Evolutionary conservation across 768 basidiomycete genomes (phyloP).

Genomic region (Leccinum aurantiacum): DNA sequence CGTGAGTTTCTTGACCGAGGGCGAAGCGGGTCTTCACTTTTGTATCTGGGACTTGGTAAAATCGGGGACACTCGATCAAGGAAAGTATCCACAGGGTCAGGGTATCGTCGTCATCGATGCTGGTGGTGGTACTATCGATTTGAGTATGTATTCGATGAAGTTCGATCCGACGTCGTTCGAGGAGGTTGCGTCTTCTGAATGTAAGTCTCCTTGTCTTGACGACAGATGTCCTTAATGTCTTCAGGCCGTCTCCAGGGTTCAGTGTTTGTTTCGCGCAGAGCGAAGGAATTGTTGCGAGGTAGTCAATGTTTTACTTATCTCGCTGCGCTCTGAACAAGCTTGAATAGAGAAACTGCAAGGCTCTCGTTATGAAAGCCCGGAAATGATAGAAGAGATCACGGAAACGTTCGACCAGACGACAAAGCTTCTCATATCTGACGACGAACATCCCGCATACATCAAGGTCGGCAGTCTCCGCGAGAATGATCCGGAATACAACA

Average conservation of each 20-base stretch:
- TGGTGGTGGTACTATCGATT: slow-evolving; percentile 43
- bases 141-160: slow-evolving; percentile 40
- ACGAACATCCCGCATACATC: slow-evolving; percentile 34
- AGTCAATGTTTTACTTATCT: background rate
- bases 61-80: slow-evolving; percentile 12
- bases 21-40: slow-evolving; percentile 59
- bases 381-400: slow-evolving; percentile 34
- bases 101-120: slow-evolving; percentile 48
- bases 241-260: slow-evolving; percentile 41
- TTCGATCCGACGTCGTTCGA: slow-evolving; percentile 30
- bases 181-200: slow-evolving; percentile 35
- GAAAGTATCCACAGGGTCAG: slow-evolving; percentile 19
- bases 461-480: slow-evolving; percentile 39
- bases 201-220: slow-evolving; percentile 14
- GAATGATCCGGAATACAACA: slow-evolving; percentile 31
- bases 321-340: background rate
- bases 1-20: slow-evolving; percentile 56
- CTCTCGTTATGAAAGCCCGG: slow-evolving; percentile 28
- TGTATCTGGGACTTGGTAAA: slow-evolving; percentile 40
- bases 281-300: slow-evolving; percentile 35
- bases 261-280: slow-evolving; percentile 35
- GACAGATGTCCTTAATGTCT: background rate
- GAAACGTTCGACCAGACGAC: slow-evolving; percentile 36
- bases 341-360: slow-evolving; percentile 26
- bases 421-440: slow-evolving; percentile 39